phyloP scores from a whole-genome alignment of 2,329 filamentous ascomycete species.

The Xylariomycetidae sp. region DNA sequence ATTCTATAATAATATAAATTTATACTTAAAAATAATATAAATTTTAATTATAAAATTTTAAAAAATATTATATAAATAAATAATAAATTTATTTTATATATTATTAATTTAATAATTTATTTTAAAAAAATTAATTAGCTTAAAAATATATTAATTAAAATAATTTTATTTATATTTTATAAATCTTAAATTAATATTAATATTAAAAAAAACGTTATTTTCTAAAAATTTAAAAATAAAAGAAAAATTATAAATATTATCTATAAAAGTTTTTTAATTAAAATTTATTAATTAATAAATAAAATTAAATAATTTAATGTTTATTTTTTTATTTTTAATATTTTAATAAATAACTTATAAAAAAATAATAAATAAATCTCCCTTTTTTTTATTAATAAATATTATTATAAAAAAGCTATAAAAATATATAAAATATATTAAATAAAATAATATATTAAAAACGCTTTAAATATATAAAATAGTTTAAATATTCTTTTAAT shows the following conservation, averaged over 20 bases:
- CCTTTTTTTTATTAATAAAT: not conserved
- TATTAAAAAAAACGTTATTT: not conserved
- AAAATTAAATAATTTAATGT: no score
- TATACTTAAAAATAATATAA: not conserved
- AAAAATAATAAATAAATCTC: not conserved
- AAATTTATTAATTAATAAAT: not conserved
- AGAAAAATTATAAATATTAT: not conserved
- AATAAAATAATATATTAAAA: no score
- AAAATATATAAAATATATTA: not conserved
- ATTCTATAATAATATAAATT: no score
- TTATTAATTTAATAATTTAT: not conserved
- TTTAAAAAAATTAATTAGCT: slow-evolving; percentile 1
- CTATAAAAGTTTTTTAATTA: not conserved
- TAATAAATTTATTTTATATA: slow-evolving; percentile 1
- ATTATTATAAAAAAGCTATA: not conserved
- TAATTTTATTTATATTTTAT: not conserved
- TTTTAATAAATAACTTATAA: not conserved
- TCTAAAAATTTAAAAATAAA: not conserved
- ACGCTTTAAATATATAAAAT: not conserved
- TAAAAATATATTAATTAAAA: not conserved
- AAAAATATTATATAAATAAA: slow-evolving; percentile 1
- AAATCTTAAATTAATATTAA: not conserved
- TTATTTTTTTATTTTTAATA: no score
- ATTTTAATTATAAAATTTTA: slow-evolving; percentile 1
- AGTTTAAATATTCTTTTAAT: not conserved